Conservation (phyloP, 2,329 filamentous ascomycete genomes). For the Penicillium frequentans region DNA sequence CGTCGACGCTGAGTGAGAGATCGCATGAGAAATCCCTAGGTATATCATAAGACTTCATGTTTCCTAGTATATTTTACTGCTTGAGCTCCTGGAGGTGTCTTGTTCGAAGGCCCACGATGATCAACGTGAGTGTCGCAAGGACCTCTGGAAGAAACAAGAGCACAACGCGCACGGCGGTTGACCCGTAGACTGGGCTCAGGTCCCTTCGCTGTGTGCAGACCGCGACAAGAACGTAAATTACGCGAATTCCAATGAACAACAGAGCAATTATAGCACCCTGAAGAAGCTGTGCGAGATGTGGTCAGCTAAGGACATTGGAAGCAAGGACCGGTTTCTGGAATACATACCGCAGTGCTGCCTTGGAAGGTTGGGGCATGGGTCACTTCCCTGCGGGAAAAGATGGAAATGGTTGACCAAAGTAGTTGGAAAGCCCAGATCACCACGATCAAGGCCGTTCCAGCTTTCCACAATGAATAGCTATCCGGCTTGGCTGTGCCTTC, state of each 20-base stretch:
- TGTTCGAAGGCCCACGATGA: background rate
- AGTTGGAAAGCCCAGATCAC: background rate
- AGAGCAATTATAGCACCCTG: background rate
- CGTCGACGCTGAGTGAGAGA: background rate
- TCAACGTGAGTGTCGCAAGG: background rate
- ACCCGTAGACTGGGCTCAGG: constrained; percentile 2
- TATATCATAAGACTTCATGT: background rate
- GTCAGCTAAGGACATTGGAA: background rate
- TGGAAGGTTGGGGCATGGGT: background rate
- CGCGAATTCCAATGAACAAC: background rate
- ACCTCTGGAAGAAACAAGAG: constrained; percentile 6
- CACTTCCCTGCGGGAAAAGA: background rate
- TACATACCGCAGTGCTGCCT: background rate
- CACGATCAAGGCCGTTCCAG: background rate
- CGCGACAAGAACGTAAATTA: background rate
- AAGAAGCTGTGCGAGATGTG: background rate
- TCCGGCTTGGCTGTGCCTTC: background rate
- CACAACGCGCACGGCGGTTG: constrained; percentile 1
- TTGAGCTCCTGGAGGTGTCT: background rate
- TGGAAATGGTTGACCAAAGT: background rate
- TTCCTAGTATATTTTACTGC: background rate
- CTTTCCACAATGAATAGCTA: background rate
- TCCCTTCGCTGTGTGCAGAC: background rate
- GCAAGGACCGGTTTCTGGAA: background rate
- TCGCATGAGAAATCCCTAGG: background rate